These are phyloP conservation scores for Prunus mira DNA, from an alignment of 306 rosid genomes.

Conservation along the genomic window DNA sequence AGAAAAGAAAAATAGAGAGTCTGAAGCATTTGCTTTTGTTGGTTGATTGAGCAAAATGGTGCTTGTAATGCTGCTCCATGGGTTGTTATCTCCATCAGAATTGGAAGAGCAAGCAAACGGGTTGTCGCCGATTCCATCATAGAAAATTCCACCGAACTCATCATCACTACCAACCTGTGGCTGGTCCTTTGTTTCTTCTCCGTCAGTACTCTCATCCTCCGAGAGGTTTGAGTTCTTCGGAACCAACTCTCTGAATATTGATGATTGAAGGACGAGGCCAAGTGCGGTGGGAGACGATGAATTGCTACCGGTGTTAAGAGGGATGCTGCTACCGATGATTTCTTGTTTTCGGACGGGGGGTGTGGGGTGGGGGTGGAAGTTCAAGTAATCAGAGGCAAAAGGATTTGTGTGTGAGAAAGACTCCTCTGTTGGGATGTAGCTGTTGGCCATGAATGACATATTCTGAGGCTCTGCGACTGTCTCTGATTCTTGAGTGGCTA, in stretches of 20 bases:
- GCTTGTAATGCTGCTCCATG: slow-evolving; percentile 19
- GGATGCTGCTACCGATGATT: too few relatives aligned
- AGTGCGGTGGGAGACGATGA: too few relatives aligned
- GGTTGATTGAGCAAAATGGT: slow-evolving; percentile 10
- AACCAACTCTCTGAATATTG: slow-evolving; percentile 61
- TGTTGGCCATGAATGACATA: slow-evolving; percentile 23
- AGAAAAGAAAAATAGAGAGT: slow-evolving; percentile 1
- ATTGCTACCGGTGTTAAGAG: too few relatives aligned
- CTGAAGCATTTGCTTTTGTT: not conserved
- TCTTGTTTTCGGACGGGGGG: too few relatives aligned
- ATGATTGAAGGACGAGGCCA: slow-evolving; percentile 52
- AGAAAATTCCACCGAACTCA: slow-evolving; percentile 48
- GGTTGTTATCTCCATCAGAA: not conserved
- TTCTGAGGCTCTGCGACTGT: slow-evolving; percentile 23
- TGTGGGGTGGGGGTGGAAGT: too few relatives aligned
- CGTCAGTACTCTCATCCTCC: slow-evolving; percentile 46
- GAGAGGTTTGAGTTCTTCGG: slow-evolving; percentile 49
- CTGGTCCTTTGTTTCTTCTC: slow-evolving; percentile 43
- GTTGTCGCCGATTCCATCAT: slow-evolving; percentile 39
- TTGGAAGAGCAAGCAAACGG: slow-evolving; percentile 46
- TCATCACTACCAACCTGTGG: slow-evolving; percentile 31
- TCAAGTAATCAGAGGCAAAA: slow-evolving; percentile 14
- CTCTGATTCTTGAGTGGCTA: slow-evolving; percentile 28
- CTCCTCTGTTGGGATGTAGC: slow-evolving; percentile 31
- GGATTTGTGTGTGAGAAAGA: slow-evolving; percentile 27